A percentile compares a stretch with the other conserved stretches of the same genome.
Evolutionary conservation across 2,329 filamentous ascomycete species (phyloP).

Genomic region (Eutypa lata): DNA sequence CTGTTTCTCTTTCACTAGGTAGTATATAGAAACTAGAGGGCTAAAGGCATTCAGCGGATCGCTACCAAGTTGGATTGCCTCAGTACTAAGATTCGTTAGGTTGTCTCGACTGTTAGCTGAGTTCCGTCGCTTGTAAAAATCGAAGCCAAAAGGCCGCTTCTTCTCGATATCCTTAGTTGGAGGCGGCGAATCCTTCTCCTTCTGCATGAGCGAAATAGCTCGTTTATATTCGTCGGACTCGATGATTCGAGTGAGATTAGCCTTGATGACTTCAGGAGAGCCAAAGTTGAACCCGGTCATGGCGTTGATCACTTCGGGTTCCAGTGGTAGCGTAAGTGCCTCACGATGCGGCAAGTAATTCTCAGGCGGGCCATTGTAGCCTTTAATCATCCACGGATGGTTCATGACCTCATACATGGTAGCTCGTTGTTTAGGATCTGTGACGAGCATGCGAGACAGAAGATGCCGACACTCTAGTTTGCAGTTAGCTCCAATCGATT

Average conservation of each 20-base stretch:
- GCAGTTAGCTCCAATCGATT: slow-evolving; percentile 30
- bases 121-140: slow-evolving; percentile 94
- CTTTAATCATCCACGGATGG: slow-evolving; percentile 95
- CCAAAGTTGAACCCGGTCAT: slow-evolving; percentile 99
- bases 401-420: slow-evolving; percentile 88
- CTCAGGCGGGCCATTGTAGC: slow-evolving; percentile 80
- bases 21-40: slow-evolving; percentile 90
- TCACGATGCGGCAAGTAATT: slow-evolving; percentile 84
- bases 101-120: slow-evolving; percentile 88
- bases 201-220: slow-evolving; percentile 68
- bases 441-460: slow-evolving; percentile 92
- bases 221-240: slow-evolving; percentile 93
- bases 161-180: slow-evolving; percentile 69
- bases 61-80: slow-evolving; percentile 75
- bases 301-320: slow-evolving; percentile 77
- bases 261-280: slow-evolving; percentile 74
- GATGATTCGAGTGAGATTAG: slow-evolving; percentile 79
- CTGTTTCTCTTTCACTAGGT: slow-evolving; percentile 91
- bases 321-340: slow-evolving; percentile 79
- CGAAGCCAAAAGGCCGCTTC: slow-evolving; percentile 81
- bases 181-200: slow-evolving; percentile 60
- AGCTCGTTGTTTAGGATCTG: slow-evolving; percentile 83
- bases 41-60: slow-evolving; percentile 93
- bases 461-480: slow-evolving; percentile 82
- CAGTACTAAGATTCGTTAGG: slow-evolving; percentile 76